These are phyloP conservation scores for Colletotrichum sp. DNA, from an alignment of 2,329 filamentous ascomycete species.

Conservation along the genomic window DNA sequence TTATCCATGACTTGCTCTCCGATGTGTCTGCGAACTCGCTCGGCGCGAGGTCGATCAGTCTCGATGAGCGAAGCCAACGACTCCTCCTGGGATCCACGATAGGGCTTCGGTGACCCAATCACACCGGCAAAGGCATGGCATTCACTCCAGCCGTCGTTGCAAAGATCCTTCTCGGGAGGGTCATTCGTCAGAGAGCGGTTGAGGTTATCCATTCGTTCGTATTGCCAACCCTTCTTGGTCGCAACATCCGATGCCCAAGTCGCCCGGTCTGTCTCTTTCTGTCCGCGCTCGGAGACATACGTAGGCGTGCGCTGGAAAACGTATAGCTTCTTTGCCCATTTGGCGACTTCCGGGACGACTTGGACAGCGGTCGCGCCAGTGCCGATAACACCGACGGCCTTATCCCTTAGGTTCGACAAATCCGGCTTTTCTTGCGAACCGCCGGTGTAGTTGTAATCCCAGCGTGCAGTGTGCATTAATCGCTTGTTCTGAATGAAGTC, in stretches of 20 bases:
- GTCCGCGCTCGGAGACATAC: conserved; percentile 38
- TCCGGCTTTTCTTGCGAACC: conserved; percentile 41
- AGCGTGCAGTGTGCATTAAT: conserved; percentile 48
- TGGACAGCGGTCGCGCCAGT: conserved; percentile 54
- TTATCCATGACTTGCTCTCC: conserved; percentile 54
- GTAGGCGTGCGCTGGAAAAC: conserved; percentile 61
- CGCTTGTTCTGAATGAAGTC: conserved; percentile 40
- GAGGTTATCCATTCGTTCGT: conserved; percentile 39
- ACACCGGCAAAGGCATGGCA: conserved; percentile 35
- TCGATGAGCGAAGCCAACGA: conserved; percentile 41
- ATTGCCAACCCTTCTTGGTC: conserved; percentile 52
- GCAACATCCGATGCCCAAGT: conserved; percentile 36
- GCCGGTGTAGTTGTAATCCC: conserved; percentile 48
- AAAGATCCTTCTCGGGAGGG: conserved; percentile 36
- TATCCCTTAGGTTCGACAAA: conserved; percentile 49
- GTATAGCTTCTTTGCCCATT: conserved; percentile 52
- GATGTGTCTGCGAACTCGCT: conserved; percentile 48
- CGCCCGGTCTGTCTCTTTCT: conserved; percentile 39
- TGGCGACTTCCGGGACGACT: conserved; percentile 47
- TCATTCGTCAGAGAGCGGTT: conserved; percentile 41
- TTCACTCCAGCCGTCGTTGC: conserved; percentile 53
- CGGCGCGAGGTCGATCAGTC: conserved; percentile 44
- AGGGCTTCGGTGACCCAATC: conserved; percentile 42
- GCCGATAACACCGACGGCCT: conserved; percentile 52
- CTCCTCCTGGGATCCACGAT: conserved; percentile 33